phyloP scores from a whole-genome alignment of 208 protist genomes.

The Wallacemonas sp. region DNA sequence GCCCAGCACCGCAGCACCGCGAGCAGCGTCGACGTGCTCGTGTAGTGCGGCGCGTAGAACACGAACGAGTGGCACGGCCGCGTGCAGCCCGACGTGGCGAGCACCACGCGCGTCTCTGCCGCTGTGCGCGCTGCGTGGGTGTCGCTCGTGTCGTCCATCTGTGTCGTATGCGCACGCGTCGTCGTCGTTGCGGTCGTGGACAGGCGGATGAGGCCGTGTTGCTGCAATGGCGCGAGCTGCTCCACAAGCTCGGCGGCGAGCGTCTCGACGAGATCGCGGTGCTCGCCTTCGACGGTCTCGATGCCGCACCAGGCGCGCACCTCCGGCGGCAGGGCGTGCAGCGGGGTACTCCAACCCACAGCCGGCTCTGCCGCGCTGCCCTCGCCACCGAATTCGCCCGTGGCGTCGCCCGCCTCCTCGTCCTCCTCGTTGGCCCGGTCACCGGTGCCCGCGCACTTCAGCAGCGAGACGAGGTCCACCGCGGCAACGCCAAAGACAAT shows the following conservation, averaged over 20 bases:
- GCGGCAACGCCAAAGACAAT: slow-evolving; percentile 69
- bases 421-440: not conserved
- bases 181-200: not conserved
- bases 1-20: slow-evolving; percentile 73
- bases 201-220: not conserved
- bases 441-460: slow-evolving; percentile 14
- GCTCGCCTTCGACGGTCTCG: not conserved
- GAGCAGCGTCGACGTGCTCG: slow-evolving; percentile 31
- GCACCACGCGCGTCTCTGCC: not conserved
- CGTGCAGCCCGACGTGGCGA: not conserved
- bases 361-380: not conserved
- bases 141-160: not conserved
- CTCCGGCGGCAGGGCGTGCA: slow-evolving; percentile 50
- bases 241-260: slow-evolving; percentile 32
- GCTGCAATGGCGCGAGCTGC: not conserved
- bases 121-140: not conserved
- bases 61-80: slow-evolving; percentile 2
- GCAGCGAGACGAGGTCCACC: slow-evolving; percentile 44
- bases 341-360: slow-evolving; percentile 46
- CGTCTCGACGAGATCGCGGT: slow-evolving; percentile 40
- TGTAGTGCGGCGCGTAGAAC: slow-evolving; percentile 21
- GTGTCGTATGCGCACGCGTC: not conserved
- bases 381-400: not conserved
- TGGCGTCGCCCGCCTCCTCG: not conserved
- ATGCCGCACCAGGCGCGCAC: slow-evolving; percentile 47